Base-by-base conservation (phyloP, 73 alveolate species). In the Paramecium octaurelia region DNA sequence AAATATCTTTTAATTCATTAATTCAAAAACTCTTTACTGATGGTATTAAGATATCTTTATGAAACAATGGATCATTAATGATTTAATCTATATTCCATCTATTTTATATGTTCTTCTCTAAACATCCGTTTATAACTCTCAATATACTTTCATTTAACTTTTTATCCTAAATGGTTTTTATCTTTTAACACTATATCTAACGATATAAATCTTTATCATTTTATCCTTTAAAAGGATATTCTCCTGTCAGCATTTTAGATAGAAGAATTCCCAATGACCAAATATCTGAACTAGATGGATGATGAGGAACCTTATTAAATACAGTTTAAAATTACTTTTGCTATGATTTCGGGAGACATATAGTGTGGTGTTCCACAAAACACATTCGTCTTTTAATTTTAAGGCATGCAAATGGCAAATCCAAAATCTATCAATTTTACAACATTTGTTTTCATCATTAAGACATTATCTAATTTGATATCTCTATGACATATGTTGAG, bases 291-390 rank as follows among this genome's bases (percentile, higher is more conserved):
- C 76, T 44, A 18, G 16, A 43, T 3, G 91, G 91, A 80, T 34
- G 46, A 48, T 80, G 91, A 46, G 91, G 91, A 43, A 43, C 87
- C 97, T 69, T 59, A 48, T 48, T 48, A 88, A 38, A 93, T 95
- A 6, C 98, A 98, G 10, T 40, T 54, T 95, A 94, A 96, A 96
- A 80, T 97, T 86, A 95, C 98, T 92, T 95, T 97, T 58, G 96
- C 92, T 18, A 97, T 97, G 21, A 98, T 97, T 95, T 98, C 99
- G 0, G 99, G 99, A 9, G 99, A 97, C 99, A 98, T 98, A 89
- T 98, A 98, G 34, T 97, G 90, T 0, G 99, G 99, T 21, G 99
- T 98, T 14, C 99, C 99, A 93, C 99, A 98, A 92, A 95, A 98
- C 8, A 98, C 92, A 88, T 95, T 95, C 3, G 93, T 70, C 58